Percentiles rank a stretch among this genome's conserved stretches.
These are phyloP conservation scores for Zymoseptoria pseudotritici DNA, from an alignment of 2,329 filamentous ascomycete genomes.

Conservation along the genomic window DNA sequence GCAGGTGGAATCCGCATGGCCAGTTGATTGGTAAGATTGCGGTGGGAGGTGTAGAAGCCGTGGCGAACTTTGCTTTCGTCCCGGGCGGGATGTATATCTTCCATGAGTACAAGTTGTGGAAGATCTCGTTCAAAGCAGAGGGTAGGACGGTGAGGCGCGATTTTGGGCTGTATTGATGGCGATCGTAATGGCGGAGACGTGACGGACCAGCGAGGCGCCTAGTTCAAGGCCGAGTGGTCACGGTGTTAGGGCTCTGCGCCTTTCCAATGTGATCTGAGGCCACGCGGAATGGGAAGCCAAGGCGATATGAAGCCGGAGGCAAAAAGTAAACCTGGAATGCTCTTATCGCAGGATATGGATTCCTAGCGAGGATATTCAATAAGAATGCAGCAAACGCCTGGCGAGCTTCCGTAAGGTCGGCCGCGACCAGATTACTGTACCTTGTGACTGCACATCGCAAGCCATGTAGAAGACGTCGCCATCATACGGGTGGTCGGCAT, in stretches of 20 bases:
- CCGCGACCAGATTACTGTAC: no score
- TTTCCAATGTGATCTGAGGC: no score
- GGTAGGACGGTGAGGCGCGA: conserved; percentile 27
- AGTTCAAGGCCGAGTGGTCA: no score
- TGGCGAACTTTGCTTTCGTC: conserved; percentile 30
- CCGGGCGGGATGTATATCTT: conserved; percentile 28
- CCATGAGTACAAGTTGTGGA: conserved; percentile 28
- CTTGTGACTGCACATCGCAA: no score
- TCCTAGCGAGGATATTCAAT: no score
- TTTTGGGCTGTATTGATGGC: conserved; percentile 19
- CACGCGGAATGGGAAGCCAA: no score
- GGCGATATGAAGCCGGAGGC: no score
- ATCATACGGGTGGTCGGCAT: not conserved
- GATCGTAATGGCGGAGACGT: not conserved
- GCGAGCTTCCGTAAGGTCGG: no score
- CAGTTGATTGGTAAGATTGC: conserved; percentile 50
- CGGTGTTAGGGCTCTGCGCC: no score
- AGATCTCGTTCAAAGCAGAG: conserved; percentile 27
- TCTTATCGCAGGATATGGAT: no score
- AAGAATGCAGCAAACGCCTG: no score
- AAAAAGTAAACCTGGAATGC: no score
- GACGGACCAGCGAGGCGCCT: not conserved
- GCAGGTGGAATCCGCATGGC: conserved; percentile 42
- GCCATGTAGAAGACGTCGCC: not conserved
- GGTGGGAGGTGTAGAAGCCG: conserved; percentile 29